phyloP scores from a whole-genome alignment of 257 asterid genomes.

The Leptodermis oblonga region DNA sequence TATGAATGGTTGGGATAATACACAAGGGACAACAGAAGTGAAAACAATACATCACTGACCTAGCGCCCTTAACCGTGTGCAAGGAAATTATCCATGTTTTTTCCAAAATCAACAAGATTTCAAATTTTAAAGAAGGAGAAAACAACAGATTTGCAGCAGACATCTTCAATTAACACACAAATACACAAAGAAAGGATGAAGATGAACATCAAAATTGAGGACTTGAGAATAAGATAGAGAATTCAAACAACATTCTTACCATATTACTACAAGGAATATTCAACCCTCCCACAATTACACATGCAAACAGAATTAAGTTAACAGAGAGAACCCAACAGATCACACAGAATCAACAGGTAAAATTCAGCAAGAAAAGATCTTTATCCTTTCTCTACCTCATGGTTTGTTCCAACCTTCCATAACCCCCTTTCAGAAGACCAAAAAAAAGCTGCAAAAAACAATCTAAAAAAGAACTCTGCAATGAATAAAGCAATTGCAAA shows the following conservation, averaged over 20 bases:
- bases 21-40: background rate
- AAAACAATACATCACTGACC: background rate
- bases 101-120: background rate
- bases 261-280: constrained; percentile 21
- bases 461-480: constrained; percentile 21
- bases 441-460: constrained; percentile 48
- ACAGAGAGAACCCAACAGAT: constrained; percentile 38
- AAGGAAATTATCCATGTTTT: background rate
- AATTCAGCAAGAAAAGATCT: constrained; percentile 11
- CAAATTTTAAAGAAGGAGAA: background rate
- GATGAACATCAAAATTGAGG: constrained; percentile 9
- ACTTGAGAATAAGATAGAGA: constrained; percentile 7
- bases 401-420: constrained; percentile 38
- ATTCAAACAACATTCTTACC: constrained; percentile 13
- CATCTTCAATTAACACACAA: background rate
- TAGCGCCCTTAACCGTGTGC: background rate
- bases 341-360: constrained; percentile 5
- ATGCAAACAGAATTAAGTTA: constrained; percentile 27
- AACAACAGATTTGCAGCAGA: background rate
- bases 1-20: background rate
- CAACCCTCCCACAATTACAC: constrained; percentile 7
- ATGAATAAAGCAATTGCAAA: constrained; percentile 1
- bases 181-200: background rate
- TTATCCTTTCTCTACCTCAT: constrained; percentile 32
- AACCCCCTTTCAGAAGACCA: constrained; percentile 26